phyloP scores from a whole-genome alignment of 176 grass and related monocot species.

The Oryza officinalis region DNA sequence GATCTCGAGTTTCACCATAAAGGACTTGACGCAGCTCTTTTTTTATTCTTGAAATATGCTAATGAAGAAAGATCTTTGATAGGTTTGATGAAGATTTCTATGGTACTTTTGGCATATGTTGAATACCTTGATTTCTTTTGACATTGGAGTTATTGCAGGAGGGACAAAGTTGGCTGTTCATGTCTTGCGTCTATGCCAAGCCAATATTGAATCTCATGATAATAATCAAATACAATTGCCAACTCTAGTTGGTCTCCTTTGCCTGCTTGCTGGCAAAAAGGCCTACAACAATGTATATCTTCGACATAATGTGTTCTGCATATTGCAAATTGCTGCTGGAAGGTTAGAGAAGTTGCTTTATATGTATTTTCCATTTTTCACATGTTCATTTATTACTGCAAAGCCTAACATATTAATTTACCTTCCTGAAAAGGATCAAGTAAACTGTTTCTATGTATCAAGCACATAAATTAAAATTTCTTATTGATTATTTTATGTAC shows the following conservation, averaged over 20 bases:
- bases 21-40: conserved; percentile 77
- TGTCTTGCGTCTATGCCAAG: conserved; percentile 82
- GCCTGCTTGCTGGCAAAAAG: conserved; percentile 70
- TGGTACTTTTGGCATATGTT: conserved; percentile 29
- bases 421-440: conserved; percentile 5
- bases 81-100: conserved; percentile 50
- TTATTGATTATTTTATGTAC: background rate
- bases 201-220: conserved; percentile 46
- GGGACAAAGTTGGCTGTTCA: conserved; percentile 76
- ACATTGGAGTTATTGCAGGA: conserved; percentile 60
- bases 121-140: conserved; percentile 34
- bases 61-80: conserved; percentile 79
- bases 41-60: conserved; percentile 85
- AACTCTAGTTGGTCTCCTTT: conserved; percentile 71
- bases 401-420: background rate
- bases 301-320: conserved; percentile 94
- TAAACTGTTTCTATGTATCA: background rate
- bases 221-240: conserved; percentile 59
- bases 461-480: background rate
- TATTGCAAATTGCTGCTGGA: conserved; percentile 90
- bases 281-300: conserved; percentile 88
- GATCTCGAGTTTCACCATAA: conserved; percentile 85
- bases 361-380: conserved; percentile 34
- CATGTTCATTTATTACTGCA: conserved; percentile 21
- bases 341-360: conserved; percentile 62